These are phyloP conservation scores for Suillus placidus DNA, from an alignment of 768 basidiomycete genomes.

Conservation along the genomic window DNA sequence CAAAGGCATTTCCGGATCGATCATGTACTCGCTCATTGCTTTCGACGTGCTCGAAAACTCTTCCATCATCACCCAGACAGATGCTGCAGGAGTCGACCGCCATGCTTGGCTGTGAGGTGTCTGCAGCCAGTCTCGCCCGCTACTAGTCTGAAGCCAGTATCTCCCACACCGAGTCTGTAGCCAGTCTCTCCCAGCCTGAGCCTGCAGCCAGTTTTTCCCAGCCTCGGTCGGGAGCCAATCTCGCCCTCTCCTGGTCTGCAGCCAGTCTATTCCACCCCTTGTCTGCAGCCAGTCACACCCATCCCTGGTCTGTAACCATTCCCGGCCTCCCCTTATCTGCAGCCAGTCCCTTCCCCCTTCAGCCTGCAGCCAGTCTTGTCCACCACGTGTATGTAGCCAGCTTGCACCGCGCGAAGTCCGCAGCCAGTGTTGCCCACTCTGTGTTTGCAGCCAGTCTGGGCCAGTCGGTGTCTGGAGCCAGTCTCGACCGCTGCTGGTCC, in stretches of 20 bases:
- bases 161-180: background rate
- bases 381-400: background rate
- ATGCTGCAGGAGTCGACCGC: background rate
- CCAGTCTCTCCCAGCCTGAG: background rate
- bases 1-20: background rate
- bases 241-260: background rate
- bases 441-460: background rate
- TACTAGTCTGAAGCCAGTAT: background rate
- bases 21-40: background rate
- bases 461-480: background rate
- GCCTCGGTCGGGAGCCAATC: background rate
- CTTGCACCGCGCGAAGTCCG: background rate
- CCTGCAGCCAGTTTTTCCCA: background rate
- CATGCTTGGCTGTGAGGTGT: background rate
- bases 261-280: background rate
- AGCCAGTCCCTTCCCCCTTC: background rate
- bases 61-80: background rate
- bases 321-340: background rate
- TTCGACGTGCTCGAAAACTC: background rate
- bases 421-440: background rate
- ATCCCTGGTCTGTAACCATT: background rate
- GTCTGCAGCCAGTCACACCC: background rate
- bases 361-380: background rate
- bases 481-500: background rate
- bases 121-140: background rate